A percentile compares a stretch with the other conserved stretches of the same genome.
phyloP scores from a whole-genome alignment of 208 protist species.

The Leishmania turanica region DNA sequence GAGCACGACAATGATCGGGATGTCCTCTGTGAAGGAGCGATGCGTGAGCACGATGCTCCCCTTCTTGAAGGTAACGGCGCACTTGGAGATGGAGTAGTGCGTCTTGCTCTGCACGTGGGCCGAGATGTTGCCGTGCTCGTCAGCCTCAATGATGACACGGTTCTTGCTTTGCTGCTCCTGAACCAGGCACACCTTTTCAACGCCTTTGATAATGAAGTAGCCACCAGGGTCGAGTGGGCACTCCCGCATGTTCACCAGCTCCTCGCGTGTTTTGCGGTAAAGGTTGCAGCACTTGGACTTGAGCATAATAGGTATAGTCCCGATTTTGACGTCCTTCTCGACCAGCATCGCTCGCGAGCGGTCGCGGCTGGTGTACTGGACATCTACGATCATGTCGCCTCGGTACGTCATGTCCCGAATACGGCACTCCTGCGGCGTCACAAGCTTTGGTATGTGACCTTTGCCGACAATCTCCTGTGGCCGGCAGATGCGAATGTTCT shows the following conservation, averaged over 20 bases:
- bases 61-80: constrained; percentile 94
- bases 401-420: constrained; percentile 96
- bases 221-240: constrained; percentile 99
- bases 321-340: constrained; percentile 94
- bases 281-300: constrained; percentile 97
- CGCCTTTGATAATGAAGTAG: constrained; percentile 99
- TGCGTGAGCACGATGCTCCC: constrained; percentile 97
- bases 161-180: constrained; percentile 99
- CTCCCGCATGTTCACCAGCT: constrained; percentile 97
- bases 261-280: constrained; percentile 81
- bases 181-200: constrained; percentile 98
- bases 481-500: constrained; percentile 79
- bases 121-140: constrained; percentile 83
- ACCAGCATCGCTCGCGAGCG: constrained; percentile 57
- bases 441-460: constrained; percentile 69
- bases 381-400: constrained; percentile 86
- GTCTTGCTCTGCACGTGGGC: constrained; percentile 91
- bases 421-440: constrained; percentile 96
- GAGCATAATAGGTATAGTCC: constrained; percentile 99
- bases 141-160: constrained; percentile 96
- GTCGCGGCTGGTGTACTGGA: constrained; percentile 83
- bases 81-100: constrained; percentile 96
- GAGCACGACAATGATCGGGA: constrained; percentile 97
- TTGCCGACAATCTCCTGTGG: constrained; percentile 86
- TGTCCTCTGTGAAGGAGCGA: constrained; percentile 98